These are phyloP conservation scores for Mortierella sp. DNA, from an alignment of 371 early-diverging fungal species.

Conservation along the genomic window DNA sequence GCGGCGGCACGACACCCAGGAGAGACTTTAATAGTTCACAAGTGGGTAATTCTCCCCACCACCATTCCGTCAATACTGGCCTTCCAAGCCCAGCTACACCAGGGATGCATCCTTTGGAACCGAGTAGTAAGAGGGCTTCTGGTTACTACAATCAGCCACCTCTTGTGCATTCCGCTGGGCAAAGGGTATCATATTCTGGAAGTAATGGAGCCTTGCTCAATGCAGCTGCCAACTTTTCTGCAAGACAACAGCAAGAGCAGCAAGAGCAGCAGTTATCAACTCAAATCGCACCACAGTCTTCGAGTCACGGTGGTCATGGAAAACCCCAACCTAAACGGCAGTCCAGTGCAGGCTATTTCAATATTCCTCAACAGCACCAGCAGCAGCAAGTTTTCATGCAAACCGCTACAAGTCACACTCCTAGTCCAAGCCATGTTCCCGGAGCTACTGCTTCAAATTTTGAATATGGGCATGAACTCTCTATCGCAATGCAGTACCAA, in stretches of 20 bases:
- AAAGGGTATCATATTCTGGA: slow-evolving; percentile 5
- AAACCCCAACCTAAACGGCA: slow-evolving; percentile 31
- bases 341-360: slow-evolving; percentile 31
- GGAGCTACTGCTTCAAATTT: slow-evolving; percentile 13
- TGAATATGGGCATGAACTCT: slow-evolving; percentile 25
- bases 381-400: slow-evolving; percentile 2
- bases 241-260: slow-evolving; percentile 20
- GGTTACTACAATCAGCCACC: not conserved
- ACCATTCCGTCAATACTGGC: slow-evolving; percentile 1
- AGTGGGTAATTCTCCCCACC: not conserved
- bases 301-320: slow-evolving; percentile 10
- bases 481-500: slow-evolving; percentile 40
- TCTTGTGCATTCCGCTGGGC: not conserved
- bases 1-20: slow-evolving; percentile 5
- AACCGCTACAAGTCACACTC: slow-evolving; percentile 13
- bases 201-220: slow-evolving; percentile 13
- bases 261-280: slow-evolving; percentile 21
- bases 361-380: slow-evolving; percentile 16
- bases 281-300: slow-evolving; percentile 23
- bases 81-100: not conserved
- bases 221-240: slow-evolving; percentile 10
- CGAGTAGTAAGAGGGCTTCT: not conserved
- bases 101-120: not conserved
- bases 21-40: slow-evolving; percentile 14
- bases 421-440: slow-evolving; percentile 25